These are phyloP conservation scores for Tricholoma sp. DNA, from an alignment of 768 basidiomycete species.

Conservation along the genomic window DNA sequence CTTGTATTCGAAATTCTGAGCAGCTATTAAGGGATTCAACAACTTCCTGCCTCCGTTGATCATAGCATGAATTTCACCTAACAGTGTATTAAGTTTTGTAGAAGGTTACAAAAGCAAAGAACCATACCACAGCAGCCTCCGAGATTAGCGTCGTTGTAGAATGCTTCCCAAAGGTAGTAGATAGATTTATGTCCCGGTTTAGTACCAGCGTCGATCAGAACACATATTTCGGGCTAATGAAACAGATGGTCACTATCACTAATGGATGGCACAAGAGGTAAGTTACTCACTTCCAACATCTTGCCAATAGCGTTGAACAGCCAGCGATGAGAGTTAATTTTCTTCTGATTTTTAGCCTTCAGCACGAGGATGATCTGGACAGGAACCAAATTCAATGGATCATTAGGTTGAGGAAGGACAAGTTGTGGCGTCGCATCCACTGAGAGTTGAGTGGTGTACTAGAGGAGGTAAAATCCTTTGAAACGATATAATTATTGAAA, in stretches of 20 bases:
- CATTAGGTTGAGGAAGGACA: constrained; percentile 84
- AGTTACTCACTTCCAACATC: constrained; percentile 57
- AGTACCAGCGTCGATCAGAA: constrained; percentile 92
- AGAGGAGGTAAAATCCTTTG: constrained; percentile 5
- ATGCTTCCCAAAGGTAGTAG: constrained; percentile 92
- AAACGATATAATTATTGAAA: not conserved
- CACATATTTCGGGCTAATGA: constrained; percentile 79
- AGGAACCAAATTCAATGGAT: constrained; percentile 89
- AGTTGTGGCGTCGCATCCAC: constrained; percentile 88
- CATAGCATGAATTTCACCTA: constrained; percentile 91
- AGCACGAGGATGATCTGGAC: constrained; percentile 89
- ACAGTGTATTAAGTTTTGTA: not conserved
- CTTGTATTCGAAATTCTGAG: constrained; percentile 97
- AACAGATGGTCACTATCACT: not conserved
- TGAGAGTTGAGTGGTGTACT: constrained; percentile 97
- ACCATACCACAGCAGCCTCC: constrained; percentile 78
- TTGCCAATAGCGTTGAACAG: constrained; percentile 90
- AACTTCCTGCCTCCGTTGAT: constrained; percentile 89
- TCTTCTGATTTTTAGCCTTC: constrained; percentile 94
- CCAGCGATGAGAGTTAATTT: constrained; percentile 96
- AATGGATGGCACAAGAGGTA: constrained; percentile 1
- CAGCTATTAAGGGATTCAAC: constrained; percentile 87
- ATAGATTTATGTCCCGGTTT: constrained; percentile 96
- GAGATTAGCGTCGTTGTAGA: constrained; percentile 73
- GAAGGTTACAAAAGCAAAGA: not conserved